Evolutionary conservation across 2,329 filamentous ascomycete genomes (phyloP), one percentile per base, ranked within the genome.

Genomic region (Blastomyces gilchristii): DNA sequence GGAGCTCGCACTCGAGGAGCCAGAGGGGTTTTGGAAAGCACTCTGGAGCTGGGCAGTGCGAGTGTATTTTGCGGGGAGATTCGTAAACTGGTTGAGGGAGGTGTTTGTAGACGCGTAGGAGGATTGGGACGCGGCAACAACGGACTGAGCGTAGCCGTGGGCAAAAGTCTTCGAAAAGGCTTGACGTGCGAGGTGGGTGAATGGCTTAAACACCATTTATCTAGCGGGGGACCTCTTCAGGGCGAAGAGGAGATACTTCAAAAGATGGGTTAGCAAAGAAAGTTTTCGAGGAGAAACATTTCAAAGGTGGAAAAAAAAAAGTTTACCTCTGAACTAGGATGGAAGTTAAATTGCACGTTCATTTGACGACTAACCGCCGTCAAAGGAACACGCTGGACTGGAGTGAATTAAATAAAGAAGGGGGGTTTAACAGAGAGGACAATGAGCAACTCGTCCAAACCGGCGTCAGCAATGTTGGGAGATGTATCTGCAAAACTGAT

Each of bases 91-190:
- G 66, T 81, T 82, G 64, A 85, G 76, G 53, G 79, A 78, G 63
- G 82, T 82, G 69, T 82, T 82, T 67, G 84, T 81, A 52, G 91
- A 74, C 80, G 86, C 83, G 87, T 91, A 84, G 82, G 85, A 83
- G 80, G 88, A 87, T 83, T 96, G 91, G 68, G 91, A 91, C 72
- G 91, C 93, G 73, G 94, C 94, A 79, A 99, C 91, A 79, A 97
- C 88, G 67, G 92, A 96, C 77, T 97, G 93, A 71, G 92, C 92
- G 84, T 97, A 97, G 79, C 93, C 93, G 85, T 97, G 91, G 77
- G 91, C 93, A 77, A 97, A 89, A 73, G 92, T 91, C 82, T 97
- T 97, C 75, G 90, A 87, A 80, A 97, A 89, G 88, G 90, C 92
- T 84, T 93, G 90, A 83, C 94, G 93, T 86, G 96, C 91, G 83